Conservation (phyloP, 192 early-diverging fungal species). For the Entomortierella parvispora region DNA sequence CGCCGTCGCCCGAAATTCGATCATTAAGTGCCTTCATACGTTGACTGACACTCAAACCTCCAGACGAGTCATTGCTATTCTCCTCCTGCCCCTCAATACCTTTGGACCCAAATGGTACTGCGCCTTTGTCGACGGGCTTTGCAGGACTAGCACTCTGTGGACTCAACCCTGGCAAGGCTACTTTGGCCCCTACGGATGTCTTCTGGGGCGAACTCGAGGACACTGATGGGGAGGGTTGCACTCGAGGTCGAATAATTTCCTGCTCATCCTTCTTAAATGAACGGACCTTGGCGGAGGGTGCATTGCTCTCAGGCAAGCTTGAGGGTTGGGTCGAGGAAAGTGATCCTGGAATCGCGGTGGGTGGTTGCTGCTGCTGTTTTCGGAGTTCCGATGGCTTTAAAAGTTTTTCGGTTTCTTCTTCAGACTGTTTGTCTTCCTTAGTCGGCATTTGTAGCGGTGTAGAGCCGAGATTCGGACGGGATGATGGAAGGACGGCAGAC, state of each 20-base stretch:
- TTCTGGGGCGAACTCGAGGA: conserved; percentile 4
- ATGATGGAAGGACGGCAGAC: not conserved
- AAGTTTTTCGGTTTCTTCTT: conserved; percentile 6
- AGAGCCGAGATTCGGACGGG: not conserved
- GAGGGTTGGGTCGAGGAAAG: not conserved
- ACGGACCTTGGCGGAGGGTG: no score
- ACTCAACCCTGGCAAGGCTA: conserved; percentile 25
- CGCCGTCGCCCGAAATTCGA: not conserved
- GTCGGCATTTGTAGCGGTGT: not conserved
- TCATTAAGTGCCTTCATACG: conserved; percentile 17
- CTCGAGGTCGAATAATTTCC: conserved; percentile 1
- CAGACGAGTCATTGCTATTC: not conserved
- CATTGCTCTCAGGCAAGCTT: no score
- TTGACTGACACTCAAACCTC: conserved; percentile 14
- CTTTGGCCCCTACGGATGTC: not conserved
- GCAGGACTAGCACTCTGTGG: not conserved
- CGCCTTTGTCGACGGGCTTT: not conserved
- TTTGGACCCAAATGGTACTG: conserved; percentile 9
- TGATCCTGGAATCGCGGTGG: not conserved
- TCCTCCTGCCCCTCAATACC: conserved; percentile 5
- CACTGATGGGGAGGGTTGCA: conserved; percentile 2
- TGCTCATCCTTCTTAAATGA: conserved; percentile 3
- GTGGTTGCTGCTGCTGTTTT: conserved; percentile 15
- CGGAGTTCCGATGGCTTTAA: conserved; percentile 28
- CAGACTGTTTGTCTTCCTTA: not conserved